These are phyloP conservation scores for Pseudogymnoascus sp. DNA, from an alignment of 2,329 filamentous ascomycete species.

Conservation along the genomic window DNA sequence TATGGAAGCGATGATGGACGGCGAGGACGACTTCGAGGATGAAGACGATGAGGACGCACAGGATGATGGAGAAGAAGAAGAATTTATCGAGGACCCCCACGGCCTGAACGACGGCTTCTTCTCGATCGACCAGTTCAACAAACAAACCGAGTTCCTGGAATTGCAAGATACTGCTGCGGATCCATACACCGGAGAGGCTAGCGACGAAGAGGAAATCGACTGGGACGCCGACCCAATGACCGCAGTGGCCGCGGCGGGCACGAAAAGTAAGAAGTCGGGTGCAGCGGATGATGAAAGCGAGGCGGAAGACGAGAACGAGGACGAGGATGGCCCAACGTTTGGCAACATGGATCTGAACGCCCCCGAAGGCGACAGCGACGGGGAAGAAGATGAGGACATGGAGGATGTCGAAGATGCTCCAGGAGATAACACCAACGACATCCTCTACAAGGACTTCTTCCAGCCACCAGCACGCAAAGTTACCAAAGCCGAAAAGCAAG, in stretches of 20 bases:
- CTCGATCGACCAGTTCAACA: conserved; percentile 95
- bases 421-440: conserved; percentile 69
- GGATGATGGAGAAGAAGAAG: conserved; percentile 41
- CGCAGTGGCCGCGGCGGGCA: conserved; percentile 27
- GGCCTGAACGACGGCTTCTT: conserved; percentile 97
- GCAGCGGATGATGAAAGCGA: conserved; percentile 32
- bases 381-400: conserved; percentile 42
- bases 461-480: conserved; percentile 70
- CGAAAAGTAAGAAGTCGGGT: conserved; percentile 25
- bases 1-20: conserved; percentile 18
- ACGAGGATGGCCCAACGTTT: conserved; percentile 77
- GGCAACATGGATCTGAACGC: conserved; percentile 68
- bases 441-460: conserved; percentile 92
- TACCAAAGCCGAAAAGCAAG: conserved; percentile 41
- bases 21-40: conserved; percentile 34
- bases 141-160: conserved; percentile 82
- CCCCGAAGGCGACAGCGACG: conserved; percentile 60
- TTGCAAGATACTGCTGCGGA: conserved; percentile 73
- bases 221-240: conserved; percentile 71
- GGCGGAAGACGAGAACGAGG: conserved; percentile 49
- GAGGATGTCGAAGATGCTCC: conserved; percentile 48
- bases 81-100: conserved; percentile 63
- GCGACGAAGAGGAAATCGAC: conserved; percentile 79
- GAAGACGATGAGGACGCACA: conserved; percentile 40
- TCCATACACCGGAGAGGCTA: conserved; percentile 62